Percentiles rank a stretch among this genome's conserved stretches.
Conservation (phyloP, 768 basidiomycete genomes). For the Hypholoma sublateritium region DNA sequence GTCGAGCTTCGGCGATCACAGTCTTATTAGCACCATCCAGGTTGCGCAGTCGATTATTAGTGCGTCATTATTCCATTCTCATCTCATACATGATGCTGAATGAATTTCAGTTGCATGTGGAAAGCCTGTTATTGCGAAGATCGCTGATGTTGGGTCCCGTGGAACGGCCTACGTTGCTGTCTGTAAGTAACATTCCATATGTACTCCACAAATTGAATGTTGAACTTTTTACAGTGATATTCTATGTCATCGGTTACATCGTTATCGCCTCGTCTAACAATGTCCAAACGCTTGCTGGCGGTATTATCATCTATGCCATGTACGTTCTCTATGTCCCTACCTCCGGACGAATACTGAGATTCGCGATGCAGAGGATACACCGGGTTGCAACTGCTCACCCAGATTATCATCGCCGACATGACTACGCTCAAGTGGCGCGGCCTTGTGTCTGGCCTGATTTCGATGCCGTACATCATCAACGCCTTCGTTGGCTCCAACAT, state of each 20-base stretch:
- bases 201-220: background rate
- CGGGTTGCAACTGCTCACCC: conserved; percentile 64
- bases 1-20: conserved; percentile 52
- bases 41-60: conserved; percentile 55
- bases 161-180: conserved; percentile 61
- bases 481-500: conserved; percentile 67
- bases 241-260: conserved; percentile 61
- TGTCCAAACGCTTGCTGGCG: conserved; percentile 46
- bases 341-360: background rate
- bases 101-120: conserved; percentile 34
- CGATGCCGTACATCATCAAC: conserved; percentile 48
- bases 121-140: conserved; percentile 74
- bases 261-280: conserved; percentile 51
- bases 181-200: conserved; percentile 35
- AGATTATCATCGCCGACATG: conserved; percentile 63
- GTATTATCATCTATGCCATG: conserved; percentile 60
- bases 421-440: conserved; percentile 60
- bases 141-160: conserved; percentile 70
- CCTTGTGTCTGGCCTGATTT: conserved; percentile 38
- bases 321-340: conserved; percentile 25
- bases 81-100: background rate
- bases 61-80: conserved; percentile 23
- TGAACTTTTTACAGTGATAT: conserved; percentile 34
- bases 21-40: conserved; percentile 54
- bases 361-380: conserved; percentile 52